Base-by-base conservation (phyloP, 2,329 filamentous ascomycete species). In the Aspergillus uvarum region DNA sequence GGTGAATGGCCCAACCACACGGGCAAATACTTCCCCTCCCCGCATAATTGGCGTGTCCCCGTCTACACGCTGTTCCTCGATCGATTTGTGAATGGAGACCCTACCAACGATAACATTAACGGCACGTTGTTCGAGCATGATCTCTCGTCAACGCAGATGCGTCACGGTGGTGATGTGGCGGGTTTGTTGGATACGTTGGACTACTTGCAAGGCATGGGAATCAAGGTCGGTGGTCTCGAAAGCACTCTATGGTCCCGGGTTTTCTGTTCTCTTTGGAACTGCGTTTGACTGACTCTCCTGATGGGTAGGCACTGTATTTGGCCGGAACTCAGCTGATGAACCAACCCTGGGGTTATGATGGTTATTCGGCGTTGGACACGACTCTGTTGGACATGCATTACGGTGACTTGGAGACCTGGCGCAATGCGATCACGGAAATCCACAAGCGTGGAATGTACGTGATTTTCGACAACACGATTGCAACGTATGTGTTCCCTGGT, bases 1-100 rank as follows among this genome's bases (percentile, higher is more conserved):
- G 82, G 85, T 59, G 73, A 79, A 74, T 82, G 83, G 82, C 75
- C 74, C n/a, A 74, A 80, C 63, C 82, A 85, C 35, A 53, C 51
- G 16, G 56, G 51, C 47, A 63, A 63, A 21, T 87, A 83, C 65
- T 68, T 74, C n/a, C 73, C 77, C 0, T 87, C 85, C 21, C 86
- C 86, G 2, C 68, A 75, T 0, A 87, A 85, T 64, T 89, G 86
- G 86, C 80, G 86, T 21, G 81, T 88, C 61, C 86, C 86, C 0
- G 83, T 87, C 68, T 89, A 88, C 71, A 86, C 84, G 8, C 74
- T 88, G 52, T 87, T 87, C 67, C 73, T 87, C 11, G 86, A 88
- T 70, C 77, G 84, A 60, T 88, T 83, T 66, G 84, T 86, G 50
- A 87, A 88, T 65, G 85, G 85, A 26, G 82, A 88, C 65, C 85